Conservation (phyloP, 2,329 filamentous ascomycete species). For the Nigrospora oryzae region DNA sequence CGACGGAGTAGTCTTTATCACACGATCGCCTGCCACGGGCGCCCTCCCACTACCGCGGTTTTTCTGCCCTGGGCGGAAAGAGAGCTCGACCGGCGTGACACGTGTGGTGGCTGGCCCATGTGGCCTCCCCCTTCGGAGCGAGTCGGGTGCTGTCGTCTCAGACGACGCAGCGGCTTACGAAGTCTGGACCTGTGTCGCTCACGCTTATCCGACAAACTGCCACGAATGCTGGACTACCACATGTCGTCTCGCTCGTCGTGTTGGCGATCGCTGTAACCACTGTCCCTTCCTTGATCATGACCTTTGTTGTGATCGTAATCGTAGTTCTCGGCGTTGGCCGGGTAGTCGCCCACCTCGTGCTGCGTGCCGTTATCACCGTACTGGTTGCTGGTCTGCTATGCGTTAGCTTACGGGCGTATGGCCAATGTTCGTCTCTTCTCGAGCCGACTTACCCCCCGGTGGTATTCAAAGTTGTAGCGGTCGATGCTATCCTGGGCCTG, state of each 20-base stretch:
- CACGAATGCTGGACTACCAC: slow-evolving; percentile 1
- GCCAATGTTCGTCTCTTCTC: background rate
- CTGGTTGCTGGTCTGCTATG: slow-evolving; percentile 30
- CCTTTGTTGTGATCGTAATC: slow-evolving; percentile 40
- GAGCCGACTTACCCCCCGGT: slow-evolving; percentile 30
- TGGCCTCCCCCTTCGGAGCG: too few relatives aligned
- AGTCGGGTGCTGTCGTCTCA: too few relatives aligned
- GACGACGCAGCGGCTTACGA: too few relatives aligned
- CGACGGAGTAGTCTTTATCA: too few relatives aligned
- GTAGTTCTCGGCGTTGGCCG: slow-evolving; percentile 44
- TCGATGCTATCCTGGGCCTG: slow-evolving; percentile 33
- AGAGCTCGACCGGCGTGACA: too few relatives aligned
- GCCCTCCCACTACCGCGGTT: too few relatives aligned
- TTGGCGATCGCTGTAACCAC: background rate
- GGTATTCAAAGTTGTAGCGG: slow-evolving; percentile 45
- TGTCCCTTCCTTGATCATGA: slow-evolving; percentile 22
- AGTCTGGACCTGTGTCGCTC: background rate
- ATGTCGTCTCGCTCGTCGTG: slow-evolving; percentile 1
- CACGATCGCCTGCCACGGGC: too few relatives aligned
- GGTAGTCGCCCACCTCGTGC: slow-evolving; percentile 36
- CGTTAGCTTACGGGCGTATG: background rate
- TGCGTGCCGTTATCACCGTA: slow-evolving; percentile 35
- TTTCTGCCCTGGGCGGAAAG: too few relatives aligned
- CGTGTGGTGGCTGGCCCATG: too few relatives aligned
- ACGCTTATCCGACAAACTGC: background rate